These are phyloP conservation scores for Lentinus brumalis DNA, from an alignment of 768 basidiomycete genomes.

Conservation along the genomic window DNA sequence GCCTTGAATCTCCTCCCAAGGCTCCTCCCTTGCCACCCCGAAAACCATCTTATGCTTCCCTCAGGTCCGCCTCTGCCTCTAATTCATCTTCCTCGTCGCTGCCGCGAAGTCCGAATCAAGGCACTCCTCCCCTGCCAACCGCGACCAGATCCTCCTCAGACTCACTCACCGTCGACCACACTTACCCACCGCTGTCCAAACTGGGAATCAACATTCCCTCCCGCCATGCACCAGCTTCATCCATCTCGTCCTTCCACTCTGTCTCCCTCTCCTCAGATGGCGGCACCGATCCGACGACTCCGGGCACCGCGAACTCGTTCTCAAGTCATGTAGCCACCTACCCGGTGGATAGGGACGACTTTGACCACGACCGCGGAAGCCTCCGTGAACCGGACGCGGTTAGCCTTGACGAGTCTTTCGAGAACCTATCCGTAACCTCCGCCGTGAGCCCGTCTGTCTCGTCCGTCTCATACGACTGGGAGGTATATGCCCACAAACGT, in stretches of 20 bases:
- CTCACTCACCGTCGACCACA: constrained; percentile 58
- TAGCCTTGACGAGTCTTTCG: constrained; percentile 73
- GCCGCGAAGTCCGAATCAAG: constrained; percentile 20
- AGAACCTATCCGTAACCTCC: constrained; percentile 61
- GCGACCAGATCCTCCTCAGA: constrained; percentile 40
- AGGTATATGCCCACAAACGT: constrained; percentile 15
- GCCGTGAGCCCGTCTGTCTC: constrained; percentile 55
- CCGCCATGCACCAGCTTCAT: constrained; percentile 64
- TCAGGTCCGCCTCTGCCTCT: constrained; percentile 43
- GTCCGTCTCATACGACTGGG: constrained; percentile 34
- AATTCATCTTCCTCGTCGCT: constrained; percentile 33
- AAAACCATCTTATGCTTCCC: constrained; percentile 55
- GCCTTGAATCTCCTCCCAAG: constrained; percentile 48
- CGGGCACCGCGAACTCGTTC: constrained; percentile 18
- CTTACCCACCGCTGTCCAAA: constrained; percentile 51
- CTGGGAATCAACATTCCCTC: constrained; percentile 36
- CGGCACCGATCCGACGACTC: constrained; percentile 32
- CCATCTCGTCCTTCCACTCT: constrained; percentile 82
- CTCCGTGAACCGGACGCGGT: constrained; percentile 46
- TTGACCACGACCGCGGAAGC: constrained; percentile 12
- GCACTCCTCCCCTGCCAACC: constrained; percentile 8
- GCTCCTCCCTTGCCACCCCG: constrained; percentile 63
- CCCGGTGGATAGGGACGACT: constrained; percentile 43
- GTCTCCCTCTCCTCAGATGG: constrained; percentile 76
- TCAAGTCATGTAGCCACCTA: constrained; percentile 36